Base-by-base conservation (phyloP, 164 flowering plant genomes). In the Tetrastigma voinierianum region DNA sequence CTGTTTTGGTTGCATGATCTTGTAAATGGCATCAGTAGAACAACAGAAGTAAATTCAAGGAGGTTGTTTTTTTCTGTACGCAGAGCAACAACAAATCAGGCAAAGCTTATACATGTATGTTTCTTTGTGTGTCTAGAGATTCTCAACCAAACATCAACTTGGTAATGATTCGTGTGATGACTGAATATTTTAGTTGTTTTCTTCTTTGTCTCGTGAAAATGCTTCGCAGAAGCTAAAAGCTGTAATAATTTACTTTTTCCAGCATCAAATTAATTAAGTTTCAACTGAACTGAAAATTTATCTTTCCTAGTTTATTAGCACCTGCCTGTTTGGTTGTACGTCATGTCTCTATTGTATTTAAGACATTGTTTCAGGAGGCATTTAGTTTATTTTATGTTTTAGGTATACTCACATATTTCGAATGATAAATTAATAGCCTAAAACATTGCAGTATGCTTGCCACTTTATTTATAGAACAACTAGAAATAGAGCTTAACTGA, bases 41-140 rank as follows among this genome's bases (percentile, higher is more conserved):
- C 82, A 97, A 10, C 85, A 9, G 96, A 93, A 76, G 80, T 93
- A 45, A 93, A 93, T 69, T 80, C 90, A 67, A 83, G 81, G 74
- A 87, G 96, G 78, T 80, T 93, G 77, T 86, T 93, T 68, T 78
- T 81, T 3, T 80, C 90, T 51, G 97, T 91, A 71, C 88, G 93
- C 96, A 49, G 93, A 96, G 55, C 81, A 82, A 16, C 98, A 93
- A 55, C 84, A 89, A 59, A 89, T 75, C 91, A 78, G 66, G 82
- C 96, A 43, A 93, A 93, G 61, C 92, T 93, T 51, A 51, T 89
- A 14, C 98, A 90, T 78, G 98, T 93, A 81, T 68, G 40, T 32
- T 32, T 32, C 40, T 32, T 32, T 7, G 40, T 7, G 6, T 32
- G 87, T 70, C 57, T 19, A n/a, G 19, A 47, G 44, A 17, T 51